These are phyloP conservation scores for Corchorus capsularis DNA, from an alignment of 345 rosid genomes.

Conservation along the genomic window DNA sequence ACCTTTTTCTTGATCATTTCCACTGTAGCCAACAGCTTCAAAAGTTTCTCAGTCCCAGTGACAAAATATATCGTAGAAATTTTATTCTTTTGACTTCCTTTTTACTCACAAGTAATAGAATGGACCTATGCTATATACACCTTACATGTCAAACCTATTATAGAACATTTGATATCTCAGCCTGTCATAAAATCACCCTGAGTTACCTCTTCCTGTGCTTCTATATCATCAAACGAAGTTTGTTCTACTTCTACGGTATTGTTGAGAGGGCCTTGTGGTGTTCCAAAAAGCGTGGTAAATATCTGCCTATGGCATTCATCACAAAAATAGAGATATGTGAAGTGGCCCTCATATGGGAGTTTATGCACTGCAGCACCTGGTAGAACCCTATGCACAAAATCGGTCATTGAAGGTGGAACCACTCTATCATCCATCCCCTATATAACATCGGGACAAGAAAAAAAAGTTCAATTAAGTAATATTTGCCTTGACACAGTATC, in stretches of 20 bases:
- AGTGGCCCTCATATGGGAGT: slow-evolving; percentile 75
- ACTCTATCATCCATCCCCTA: slow-evolving; percentile 77
- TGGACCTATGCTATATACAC: background rate
- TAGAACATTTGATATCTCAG: background rate
- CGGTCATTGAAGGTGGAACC: slow-evolving; percentile 71
- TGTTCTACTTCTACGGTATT: slow-evolving; percentile 28
- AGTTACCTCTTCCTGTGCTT: slow-evolving; percentile 24
- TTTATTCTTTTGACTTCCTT: background rate
- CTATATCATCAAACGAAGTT: slow-evolving; percentile 25
- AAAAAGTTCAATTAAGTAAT: background rate
- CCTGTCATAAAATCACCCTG: background rate
- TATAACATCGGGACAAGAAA: background rate
- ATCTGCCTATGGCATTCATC: slow-evolving; percentile 76
- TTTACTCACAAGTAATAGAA: slow-evolving; percentile 10
- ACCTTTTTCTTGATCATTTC: background rate
- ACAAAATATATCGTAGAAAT: background rate
- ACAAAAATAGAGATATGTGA: slow-evolving; percentile 60
- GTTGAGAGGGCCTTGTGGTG: slow-evolving; percentile 54
- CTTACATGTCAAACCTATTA: background rate
- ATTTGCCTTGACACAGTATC: background rate
- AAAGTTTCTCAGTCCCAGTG: background rate
- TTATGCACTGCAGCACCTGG: slow-evolving; percentile 74
- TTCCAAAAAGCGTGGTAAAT: slow-evolving; percentile 63
- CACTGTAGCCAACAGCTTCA: background rate
- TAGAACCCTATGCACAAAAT: slow-evolving; percentile 64